Evolutionary conservation across 805 yeast species (phyloP), one percentile per base, ranked within the genome.

Genomic region (Kuraishia hungarica): DNA sequence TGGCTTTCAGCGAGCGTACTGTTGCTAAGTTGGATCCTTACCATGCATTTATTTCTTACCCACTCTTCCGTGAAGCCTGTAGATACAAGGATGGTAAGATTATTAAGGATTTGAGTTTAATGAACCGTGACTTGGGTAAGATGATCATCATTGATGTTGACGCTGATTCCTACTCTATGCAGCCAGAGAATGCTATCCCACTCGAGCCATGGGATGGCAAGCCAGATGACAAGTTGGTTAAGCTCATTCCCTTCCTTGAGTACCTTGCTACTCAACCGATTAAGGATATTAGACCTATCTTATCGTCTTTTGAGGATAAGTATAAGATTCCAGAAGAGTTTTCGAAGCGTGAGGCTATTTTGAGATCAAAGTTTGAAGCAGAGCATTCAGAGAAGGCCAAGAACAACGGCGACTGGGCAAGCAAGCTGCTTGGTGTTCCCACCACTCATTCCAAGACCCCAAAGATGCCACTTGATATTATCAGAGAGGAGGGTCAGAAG

Each of bases 171-270:
- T 85, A 81, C 65, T 78, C 86, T 50, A 69, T 89, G 70, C 97
- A 93, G 75, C 97, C 97, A 2, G 97, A 92, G 63, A 94, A 94
- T 70, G 93, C 96, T n/a, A 81, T 94, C 59, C 84, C 89, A 57
- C 73, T 90, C 70, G 77, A 83, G 60, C 83, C 87, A 58, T 94
- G 99, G 99, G 80, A 78, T 54, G 99, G 99, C 60, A 74, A 74
- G 58, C 79, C 87, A 39, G 96, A 89, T 67, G 97, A 93, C 70
- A 77, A 78, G 56, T 79, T 94, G 65, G 77, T 94, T 61, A 79
- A 79, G 63, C 74, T 92, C 72, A 90, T 94, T 66, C 97, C 98
- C 56, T 86, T 94, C 74, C 81, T 94, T 62, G 99, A 94, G 74
- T 94, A 89, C 74, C 73, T 94, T 58, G 98, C 97, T 17, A 88